phyloP scores from a whole-genome alignment of 2,329 filamentous ascomycete species.

The Pezicula rhizophila region DNA sequence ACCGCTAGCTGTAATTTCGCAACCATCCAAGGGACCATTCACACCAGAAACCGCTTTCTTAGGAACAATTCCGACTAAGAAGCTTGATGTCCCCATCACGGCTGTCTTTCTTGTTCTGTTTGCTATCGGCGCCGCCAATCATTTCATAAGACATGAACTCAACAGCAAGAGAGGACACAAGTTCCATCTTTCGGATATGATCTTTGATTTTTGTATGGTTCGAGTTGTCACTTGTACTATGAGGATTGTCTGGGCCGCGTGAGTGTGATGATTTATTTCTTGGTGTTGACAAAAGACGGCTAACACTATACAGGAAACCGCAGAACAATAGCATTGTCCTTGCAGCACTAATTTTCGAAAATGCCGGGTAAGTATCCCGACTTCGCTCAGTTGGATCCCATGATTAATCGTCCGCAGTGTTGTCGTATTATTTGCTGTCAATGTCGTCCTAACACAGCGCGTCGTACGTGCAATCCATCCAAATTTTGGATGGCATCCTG shows the following conservation, averaged over 20 bases:
- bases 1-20: not conserved
- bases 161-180: slow-evolving; percentile 49
- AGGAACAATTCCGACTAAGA: slow-evolving; percentile 49
- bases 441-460: slow-evolving; percentile 70
- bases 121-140: slow-evolving; percentile 53
- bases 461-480: slow-evolving; percentile 69
- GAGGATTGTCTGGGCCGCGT: slow-evolving; percentile 46
- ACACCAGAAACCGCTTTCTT: slow-evolving; percentile 28
- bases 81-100: slow-evolving; percentile 57
- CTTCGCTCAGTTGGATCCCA: not conserved
- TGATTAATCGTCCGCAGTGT: slow-evolving; percentile 31
- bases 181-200: slow-evolving; percentile 51
- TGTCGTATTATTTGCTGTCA: slow-evolving; percentile 68
- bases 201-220: slow-evolving; percentile 53
- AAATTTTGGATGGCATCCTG: slow-evolving; percentile 57
- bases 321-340: slow-evolving; percentile 10
- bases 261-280: not conserved
- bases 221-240: slow-evolving; percentile 41
- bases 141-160: slow-evolving; percentile 49
- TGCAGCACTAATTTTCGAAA: slow-evolving; percentile 15
- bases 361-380: slow-evolving; percentile 8
- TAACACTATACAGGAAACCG: not conserved
- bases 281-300: not conserved
- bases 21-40: slow-evolving; percentile 3
- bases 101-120: slow-evolving; percentile 55